Conservation (phyloP, 2,329 filamentous ascomycete genomes). For the Coniochaeta sp. region DNA sequence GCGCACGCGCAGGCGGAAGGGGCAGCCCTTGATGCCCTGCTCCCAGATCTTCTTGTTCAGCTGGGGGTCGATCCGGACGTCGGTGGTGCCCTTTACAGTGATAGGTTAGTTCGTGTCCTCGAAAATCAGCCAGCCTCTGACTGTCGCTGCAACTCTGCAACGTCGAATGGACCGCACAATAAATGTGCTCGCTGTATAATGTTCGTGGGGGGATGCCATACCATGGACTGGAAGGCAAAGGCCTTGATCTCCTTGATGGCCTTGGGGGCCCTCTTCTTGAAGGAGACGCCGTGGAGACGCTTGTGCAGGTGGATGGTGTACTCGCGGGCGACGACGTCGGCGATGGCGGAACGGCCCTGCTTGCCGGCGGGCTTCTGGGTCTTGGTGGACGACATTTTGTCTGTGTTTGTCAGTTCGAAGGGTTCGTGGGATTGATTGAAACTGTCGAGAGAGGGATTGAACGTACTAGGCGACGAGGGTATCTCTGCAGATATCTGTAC, state of each 20-base stretch:
- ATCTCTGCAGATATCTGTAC: slow-evolving; percentile 25
- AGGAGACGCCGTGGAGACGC: slow-evolving; percentile 92
- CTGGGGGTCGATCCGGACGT: slow-evolving; percentile 97
- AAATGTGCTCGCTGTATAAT: slow-evolving; percentile 1
- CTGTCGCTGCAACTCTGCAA: neutral
- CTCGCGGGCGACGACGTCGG: slow-evolving; percentile 98
- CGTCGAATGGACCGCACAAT: slow-evolving; percentile 1
- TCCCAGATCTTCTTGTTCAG: slow-evolving; percentile 99
- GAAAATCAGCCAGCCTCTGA: slow-evolving; percentile 2
- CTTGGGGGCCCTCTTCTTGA: slow-evolving; percentile 99
- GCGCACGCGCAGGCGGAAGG: slow-evolving; percentile 93
- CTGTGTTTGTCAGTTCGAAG: slow-evolving; percentile 30
- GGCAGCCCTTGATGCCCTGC: slow-evolving; percentile 96
- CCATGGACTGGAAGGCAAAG: slow-evolving; percentile 93
- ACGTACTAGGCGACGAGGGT: slow-evolving; percentile 20
- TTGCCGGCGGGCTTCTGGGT: slow-evolving; percentile 64
- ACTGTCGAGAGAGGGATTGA: slow-evolving; percentile 7
- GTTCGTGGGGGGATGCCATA: slow-evolving; percentile 42
- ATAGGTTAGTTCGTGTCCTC: slow-evolving; percentile 9
- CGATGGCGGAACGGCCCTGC: slow-evolving; percentile 80
- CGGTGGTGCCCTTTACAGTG: slow-evolving; percentile 72
- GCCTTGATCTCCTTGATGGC: slow-evolving; percentile 99
- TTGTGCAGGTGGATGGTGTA: slow-evolving; percentile 99
- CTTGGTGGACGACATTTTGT: slow-evolving; percentile 61
- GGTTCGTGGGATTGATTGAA: slow-evolving; percentile 5